These are phyloP conservation scores for Andrographis paniculata DNA, from an alignment of 305 asterid genomes.

Conservation along the genomic window DNA sequence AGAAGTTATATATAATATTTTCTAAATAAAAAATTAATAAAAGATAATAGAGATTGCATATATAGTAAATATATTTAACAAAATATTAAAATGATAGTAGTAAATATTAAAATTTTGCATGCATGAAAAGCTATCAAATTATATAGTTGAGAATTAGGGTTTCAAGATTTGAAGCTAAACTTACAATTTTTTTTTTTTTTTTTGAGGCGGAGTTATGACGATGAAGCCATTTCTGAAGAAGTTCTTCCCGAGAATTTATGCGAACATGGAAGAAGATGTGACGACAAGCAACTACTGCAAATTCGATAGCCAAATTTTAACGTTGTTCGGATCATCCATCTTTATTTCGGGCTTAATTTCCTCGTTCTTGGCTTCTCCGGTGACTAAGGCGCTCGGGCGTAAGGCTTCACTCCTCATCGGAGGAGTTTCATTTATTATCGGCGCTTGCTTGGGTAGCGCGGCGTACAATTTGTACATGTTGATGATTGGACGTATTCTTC, in stretches of 20 bases:
- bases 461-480: conserved; percentile 50
- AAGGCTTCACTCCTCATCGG: conserved; percentile 55
- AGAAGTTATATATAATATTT: no score
- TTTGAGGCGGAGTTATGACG: conserved; percentile 57
- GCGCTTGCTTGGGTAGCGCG: conserved; percentile 48
- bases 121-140: no score
- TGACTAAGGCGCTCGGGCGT: conserved; percentile 47
- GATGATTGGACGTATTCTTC: conserved; percentile 53
- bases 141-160: no score
- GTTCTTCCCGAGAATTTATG: conserved; percentile 35
- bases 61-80: no score
- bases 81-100: no score
- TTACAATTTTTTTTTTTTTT: no score
- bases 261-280: conserved; percentile 25
- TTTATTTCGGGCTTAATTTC: conserved; percentile 56
- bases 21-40: no score
- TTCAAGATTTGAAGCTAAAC: no score
- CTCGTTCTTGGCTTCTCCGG: conserved; percentile 45
- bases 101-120: no score
- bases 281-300: conserved; percentile 57
- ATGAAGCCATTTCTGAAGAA: conserved; percentile 46
- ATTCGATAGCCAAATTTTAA: conserved; percentile 49
- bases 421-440: conserved; percentile 48
- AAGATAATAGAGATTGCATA: no score
- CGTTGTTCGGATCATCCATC: conserved; percentile 58